Base-by-base conservation (phyloP, 192 early-diverging fungal species). In the Lunasporangiospora selenospora region DNA sequence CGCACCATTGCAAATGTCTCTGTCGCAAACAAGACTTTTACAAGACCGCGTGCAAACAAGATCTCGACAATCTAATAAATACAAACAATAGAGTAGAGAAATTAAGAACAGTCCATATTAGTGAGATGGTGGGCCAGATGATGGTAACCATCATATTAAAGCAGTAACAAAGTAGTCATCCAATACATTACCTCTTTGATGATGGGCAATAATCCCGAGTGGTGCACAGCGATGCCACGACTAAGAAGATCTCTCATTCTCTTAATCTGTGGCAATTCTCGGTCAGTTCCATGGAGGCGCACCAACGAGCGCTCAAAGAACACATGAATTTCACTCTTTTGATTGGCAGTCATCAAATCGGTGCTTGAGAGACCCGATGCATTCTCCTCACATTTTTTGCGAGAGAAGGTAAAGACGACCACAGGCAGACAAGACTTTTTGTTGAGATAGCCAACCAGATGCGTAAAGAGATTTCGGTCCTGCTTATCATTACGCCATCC, bases 1-100 rank as follows among this genome's bases (percentile, higher is more conserved):
- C 44, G 45, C 58, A 85, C 83, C 96, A 99, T 99, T 5, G 97
- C 94, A 85, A 99, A 99, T 10, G 97, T 99, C 76, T 99, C 97
- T 3, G 97, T 99, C 0, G 97, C 97, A 86, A 97, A 98, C 62
- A 99, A 76, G 3, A 95, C 90, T 75, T 89, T 89, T 33, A 99
- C 93, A 31, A 98, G 80, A 3, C 94, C 93, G 32, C 89, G 78
- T 16, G 89, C 84, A 81, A 99, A 99, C 59, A 98, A 58, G 38
- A 98, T 95, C 76, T 99, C 97, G 6, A 99, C 96, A 62, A 97
- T 91, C 86, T 88, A 54, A n/a, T n/a, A n/a, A 30, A 38, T n/a
- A 12, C 19, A 39, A 49, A 33, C 31, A 19, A 42, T n/a, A 53
- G 38, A 37, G 15, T n/a, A 53, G 21, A 26, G 26, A 21, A 55